Evolutionary conservation across 176 grass and related monocot genomes (phyloP).

Genomic region (Oryza brachyantha): DNA sequence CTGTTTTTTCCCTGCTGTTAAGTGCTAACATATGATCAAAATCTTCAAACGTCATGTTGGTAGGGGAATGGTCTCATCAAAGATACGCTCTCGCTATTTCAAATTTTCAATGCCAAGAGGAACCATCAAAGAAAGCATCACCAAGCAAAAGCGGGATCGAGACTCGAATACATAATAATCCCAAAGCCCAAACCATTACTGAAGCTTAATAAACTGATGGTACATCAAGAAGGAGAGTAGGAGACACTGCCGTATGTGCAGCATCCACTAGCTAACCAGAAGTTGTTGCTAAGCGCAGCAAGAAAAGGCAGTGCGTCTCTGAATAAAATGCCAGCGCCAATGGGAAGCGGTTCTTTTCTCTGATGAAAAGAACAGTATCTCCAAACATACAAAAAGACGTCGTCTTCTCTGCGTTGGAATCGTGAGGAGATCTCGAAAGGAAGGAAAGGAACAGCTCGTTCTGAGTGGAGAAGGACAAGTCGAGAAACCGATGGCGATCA

Average conservation of each 20-base stretch:
- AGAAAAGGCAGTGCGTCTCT: background rate
- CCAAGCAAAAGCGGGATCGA: background rate
- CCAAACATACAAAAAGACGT: background rate
- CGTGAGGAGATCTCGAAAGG: background rate
- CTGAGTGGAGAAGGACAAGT: background rate
- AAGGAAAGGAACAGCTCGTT: background rate
- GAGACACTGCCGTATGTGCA: background rate
- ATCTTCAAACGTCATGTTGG: background rate
- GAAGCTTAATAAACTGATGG: background rate
- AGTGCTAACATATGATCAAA: background rate
- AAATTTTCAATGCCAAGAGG: slow-evolving; percentile 8
- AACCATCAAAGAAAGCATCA: background rate
- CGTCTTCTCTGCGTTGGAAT: background rate
- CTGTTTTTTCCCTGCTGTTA: background rate
- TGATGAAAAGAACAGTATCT: background rate
- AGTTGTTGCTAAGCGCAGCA: background rate
- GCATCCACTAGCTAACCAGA: background rate
- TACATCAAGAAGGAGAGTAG: no score
- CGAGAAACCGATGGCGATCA: background rate
- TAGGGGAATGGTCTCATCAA: slow-evolving; percentile 10
- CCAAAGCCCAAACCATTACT: background rate
- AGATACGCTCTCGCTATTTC: background rate
- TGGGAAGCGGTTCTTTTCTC: background rate
- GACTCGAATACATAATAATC: background rate
- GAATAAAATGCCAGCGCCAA: background rate